Base-by-base conservation (phyloP, 83 land plant species). In the Picea abies region DNA sequence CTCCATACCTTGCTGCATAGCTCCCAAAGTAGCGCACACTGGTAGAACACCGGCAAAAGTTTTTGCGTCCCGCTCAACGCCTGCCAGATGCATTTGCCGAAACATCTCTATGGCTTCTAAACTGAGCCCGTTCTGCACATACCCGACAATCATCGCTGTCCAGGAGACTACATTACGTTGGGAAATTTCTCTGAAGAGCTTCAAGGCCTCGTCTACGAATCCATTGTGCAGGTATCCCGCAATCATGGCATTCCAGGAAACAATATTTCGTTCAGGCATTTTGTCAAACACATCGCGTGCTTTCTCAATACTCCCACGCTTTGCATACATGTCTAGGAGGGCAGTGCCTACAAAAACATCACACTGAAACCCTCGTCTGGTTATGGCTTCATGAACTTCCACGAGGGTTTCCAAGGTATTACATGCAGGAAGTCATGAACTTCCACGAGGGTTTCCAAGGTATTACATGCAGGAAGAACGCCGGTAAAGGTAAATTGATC, bases 11-110 rank as follows among this genome's bases (percentile, higher is more conserved):
- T 87, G 76, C 17, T 41, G 71, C 12, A 85, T 37, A 82, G 82
- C 79, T 25, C 65, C 78, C 15, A 90, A 15, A 0, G 71, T 88
- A 68, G 85, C 66, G 44, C 85, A 83, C 35, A 91, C 87, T 35
- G 71, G 49, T 14, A 91, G 22, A 78, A 89, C 82, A 4, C 87
- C 92, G 3, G 92, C 88, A 72, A 91, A 91, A 26, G 94, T 91
- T 81, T 90, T 83, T 20, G 90, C 86, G 0, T 90, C 81, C 4
- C 92, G 94, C 81, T 84, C 82, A 20, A 83, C 56, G 12, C 94
- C 82, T 16, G 29, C 47, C 16, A 65, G 22, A n/a, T 67, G 87
- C 92, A 91, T 88, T 65, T 80, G 63, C 14, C 60, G 0, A 63
- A 84, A 86, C 63, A 86, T 63, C 20, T 88, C 81, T 60, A 90